A percentile compares a stretch with the other conserved stretches of the same genome.
Conservation (phyloP, 2,329 filamentous ascomycete genomes). For the Xylaria sp. region DNA sequence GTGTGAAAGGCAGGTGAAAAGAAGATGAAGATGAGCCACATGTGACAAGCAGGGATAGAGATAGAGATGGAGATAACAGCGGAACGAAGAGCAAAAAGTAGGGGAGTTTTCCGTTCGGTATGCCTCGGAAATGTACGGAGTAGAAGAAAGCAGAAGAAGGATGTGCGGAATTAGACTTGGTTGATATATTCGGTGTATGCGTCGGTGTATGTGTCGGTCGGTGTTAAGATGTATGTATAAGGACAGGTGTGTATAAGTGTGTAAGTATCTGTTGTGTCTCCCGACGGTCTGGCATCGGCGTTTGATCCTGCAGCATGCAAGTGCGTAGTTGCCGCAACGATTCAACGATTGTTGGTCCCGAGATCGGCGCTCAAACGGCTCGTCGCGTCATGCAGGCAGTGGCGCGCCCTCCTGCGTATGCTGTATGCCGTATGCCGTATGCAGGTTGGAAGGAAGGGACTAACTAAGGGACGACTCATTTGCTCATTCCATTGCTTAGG, state of each 20-base stretch:
- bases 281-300: slow-evolving; percentile 3
- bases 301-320: neutral
- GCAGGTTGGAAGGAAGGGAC: too few species aligned
- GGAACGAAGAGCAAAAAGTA: slow-evolving; percentile 9
- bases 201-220: too few species aligned
- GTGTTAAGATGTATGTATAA: too few species aligned
- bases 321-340: neutral
- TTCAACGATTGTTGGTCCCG: slow-evolving; percentile 1
- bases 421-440: too few species aligned
- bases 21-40: neutral
- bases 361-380: slow-evolving; percentile 31
- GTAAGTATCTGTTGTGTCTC: neutral
- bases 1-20: neutral
- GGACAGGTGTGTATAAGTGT: too few species aligned
- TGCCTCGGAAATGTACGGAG: slow-evolving; percentile 29
- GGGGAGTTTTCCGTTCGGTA: slow-evolving; percentile 13
- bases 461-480: slow-evolving; percentile 1
- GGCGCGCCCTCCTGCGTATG: slow-evolving; percentile 15
- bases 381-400: slow-evolving; percentile 15
- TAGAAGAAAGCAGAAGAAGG: neutral
- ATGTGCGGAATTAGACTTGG: slow-evolving; percentile 16
- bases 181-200: too few species aligned
- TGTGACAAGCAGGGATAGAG: slow-evolving; percentile 10
- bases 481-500: neutral
- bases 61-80: neutral